Base-by-base conservation (phyloP, 2,329 filamentous ascomycete species). In the Stemphylium lycopersici region DNA sequence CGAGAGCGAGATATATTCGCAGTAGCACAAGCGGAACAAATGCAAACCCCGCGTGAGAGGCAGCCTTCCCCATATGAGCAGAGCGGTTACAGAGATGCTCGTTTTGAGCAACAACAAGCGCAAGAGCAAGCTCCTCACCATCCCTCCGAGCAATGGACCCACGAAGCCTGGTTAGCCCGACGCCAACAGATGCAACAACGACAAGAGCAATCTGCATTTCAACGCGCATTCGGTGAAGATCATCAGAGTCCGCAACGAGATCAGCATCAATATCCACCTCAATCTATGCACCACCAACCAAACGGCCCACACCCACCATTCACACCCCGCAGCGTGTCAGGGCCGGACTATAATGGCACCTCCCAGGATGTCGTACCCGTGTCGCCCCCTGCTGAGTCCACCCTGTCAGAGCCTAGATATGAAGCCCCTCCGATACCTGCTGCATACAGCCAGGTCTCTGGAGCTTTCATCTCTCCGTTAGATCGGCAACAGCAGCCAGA, bases 341-440 rank as follows among this genome's bases (percentile, higher is more conserved):
- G 66, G 13, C 61, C 65, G 6, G 26, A 54, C 6, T 49, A 55
- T 16, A 29, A 42, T 20, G 59, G 66, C 10, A 22, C 47, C 31
- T 46, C 52, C 6, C 55, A 58, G 11, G 39, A 55, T 44, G 47
- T 52, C 6, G 50, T 55, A 4, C 55, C 65, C 3, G 22, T 51
- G 29, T 49, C 59, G 12, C 66, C 69, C 45, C 63, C 66, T 33
- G 56, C 63, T 1, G 65, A 59, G 41, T 62, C 63, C 20, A 61
- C 66, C 24, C 22, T 51, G 22, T 24, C 44, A 16, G 72, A 74
- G 34, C 71, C 72, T 5, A 67, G 58, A 29, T 74, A 75, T 40
- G 71, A 75, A 15, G 72, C 71, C 3, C 71, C 71, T 43, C 67
- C 67, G 13, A 74, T 75, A 43, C 72, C 72, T 29, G 69, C 68